Conservation (phyloP, 208 protist genomes). For the Trypanosoma avium region DNA sequence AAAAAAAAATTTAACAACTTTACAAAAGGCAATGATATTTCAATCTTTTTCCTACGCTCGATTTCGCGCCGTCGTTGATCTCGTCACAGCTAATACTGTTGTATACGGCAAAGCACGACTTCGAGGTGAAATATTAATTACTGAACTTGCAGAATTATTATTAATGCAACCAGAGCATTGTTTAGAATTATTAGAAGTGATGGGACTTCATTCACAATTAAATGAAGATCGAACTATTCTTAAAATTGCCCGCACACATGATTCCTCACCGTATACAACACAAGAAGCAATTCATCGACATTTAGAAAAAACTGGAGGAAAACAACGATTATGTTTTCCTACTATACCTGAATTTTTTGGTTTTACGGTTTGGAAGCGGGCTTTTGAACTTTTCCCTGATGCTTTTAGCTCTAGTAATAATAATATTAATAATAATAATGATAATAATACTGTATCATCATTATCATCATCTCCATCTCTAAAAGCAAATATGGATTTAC, state of each 20-base stretch:
- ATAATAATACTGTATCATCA: too few relatives aligned
- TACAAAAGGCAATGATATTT: conserved; percentile 75
- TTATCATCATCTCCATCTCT: too few relatives aligned
- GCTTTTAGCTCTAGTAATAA: too few relatives aligned
- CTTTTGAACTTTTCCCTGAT: conserved; percentile 50
- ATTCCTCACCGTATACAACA: conserved; percentile 38
- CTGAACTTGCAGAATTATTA: conserved; percentile 46
- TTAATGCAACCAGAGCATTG: conserved; percentile 57
- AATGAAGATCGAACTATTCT: conserved; percentile 16
- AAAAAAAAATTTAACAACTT: conserved; percentile 39
- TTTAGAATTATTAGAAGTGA: conserved; percentile 48
- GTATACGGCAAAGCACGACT: conserved; percentile 63
- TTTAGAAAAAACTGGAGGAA: conserved; percentile 46
- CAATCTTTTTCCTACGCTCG: conserved; percentile 85
- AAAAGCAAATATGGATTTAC: conserved; percentile 22
- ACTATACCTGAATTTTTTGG: conserved; percentile 65
- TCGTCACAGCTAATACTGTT: conserved; percentile 69
- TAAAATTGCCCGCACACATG: conserved; percentile 4
- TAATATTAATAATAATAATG: too few relatives aligned
- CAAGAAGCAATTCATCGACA: conserved; percentile 39
- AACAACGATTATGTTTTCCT: conserved; percentile 61
- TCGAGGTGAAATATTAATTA: conserved; percentile 38
- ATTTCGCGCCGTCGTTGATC: conserved; percentile 76
- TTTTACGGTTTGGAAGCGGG: conserved; percentile 60
- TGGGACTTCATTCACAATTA: conserved; percentile 53